A percentile compares a stretch with the other conserved stretches of the same genome.
phyloP scores from a whole-genome alignment of 305 asterid genomes.

The Stenogyne calaminthoides region DNA sequence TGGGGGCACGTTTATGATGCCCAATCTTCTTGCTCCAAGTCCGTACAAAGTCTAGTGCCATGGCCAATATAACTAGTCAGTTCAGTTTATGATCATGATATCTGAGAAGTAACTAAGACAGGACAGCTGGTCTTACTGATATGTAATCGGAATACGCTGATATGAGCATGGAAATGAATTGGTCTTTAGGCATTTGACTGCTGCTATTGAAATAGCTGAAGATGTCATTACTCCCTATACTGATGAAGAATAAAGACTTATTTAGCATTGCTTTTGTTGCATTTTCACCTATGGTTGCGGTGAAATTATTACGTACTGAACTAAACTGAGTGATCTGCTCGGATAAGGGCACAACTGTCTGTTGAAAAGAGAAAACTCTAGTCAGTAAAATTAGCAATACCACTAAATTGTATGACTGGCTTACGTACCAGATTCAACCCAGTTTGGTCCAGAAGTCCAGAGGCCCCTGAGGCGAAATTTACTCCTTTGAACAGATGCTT shows the following conservation, averaged over 20 bases:
- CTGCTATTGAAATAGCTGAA: conserved; percentile 33
- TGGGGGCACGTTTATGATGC: conserved; percentile 44
- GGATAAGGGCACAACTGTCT: conserved; percentile 42
- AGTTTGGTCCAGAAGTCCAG: conserved; percentile 48
- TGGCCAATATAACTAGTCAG: background rate
- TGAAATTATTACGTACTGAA: conserved; percentile 41
- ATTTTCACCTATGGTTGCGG: conserved; percentile 38
- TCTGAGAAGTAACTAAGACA: background rate
- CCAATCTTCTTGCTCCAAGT: conserved; percentile 67
- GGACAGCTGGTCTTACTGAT: conserved; percentile 28
- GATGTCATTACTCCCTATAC: conserved; percentile 61
- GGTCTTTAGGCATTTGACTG: conserved; percentile 22
- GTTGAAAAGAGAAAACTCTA: background rate
- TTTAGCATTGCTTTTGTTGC: conserved; percentile 39
- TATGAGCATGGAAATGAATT: conserved; percentile 33
- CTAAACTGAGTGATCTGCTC: conserved; percentile 50
- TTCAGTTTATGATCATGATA: background rate
- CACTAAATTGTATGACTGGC: no score
- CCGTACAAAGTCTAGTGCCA: conserved; percentile 41
- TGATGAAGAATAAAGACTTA: conserved; percentile 52
- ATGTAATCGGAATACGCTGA: conserved; percentile 39
- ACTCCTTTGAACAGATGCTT: conserved; percentile 39
- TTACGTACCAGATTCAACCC: conserved; percentile 36
- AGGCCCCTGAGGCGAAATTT: conserved; percentile 62
- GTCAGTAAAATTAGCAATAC: background rate